Conservation (phyloP, 176 grass and related monocot species). For the Dendrocalamus sinicus region DNA sequence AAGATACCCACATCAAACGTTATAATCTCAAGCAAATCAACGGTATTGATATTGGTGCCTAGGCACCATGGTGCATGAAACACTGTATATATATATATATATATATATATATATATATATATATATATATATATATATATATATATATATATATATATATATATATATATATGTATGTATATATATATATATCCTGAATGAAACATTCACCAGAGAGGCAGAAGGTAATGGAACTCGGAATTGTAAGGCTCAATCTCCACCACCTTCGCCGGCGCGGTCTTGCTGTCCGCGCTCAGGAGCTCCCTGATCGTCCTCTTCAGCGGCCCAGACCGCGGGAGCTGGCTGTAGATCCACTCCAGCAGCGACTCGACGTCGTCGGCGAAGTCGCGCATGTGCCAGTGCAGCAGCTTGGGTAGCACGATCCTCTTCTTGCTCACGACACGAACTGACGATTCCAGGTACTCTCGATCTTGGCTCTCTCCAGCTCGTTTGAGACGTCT, state of each 20-base stretch:
- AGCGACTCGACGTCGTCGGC: constrained; percentile 88
- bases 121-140: no score
- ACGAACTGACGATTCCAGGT: constrained; percentile 73
- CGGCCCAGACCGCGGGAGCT: constrained; percentile 58
- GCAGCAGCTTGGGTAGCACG: constrained; percentile 71
- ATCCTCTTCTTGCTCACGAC: constrained; percentile 52
- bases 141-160: no score
- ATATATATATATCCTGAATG: not conserved
- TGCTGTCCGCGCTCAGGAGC: constrained; percentile 49
- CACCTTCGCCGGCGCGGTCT: constrained; percentile 45
- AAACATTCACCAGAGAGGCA: constrained; percentile 48
- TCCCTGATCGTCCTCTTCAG: constrained; percentile 73
- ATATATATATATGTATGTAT: no score
- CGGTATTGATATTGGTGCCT: no score
- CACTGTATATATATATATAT: no score
- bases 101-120: no score
- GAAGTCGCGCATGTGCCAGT: constrained; percentile 94
- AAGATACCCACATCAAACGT: no score
- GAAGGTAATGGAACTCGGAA: constrained; percentile 77
- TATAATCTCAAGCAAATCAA: no score
- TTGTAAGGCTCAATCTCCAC: constrained; percentile 70
- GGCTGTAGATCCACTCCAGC: constrained; percentile 94
- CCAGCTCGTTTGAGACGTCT: constrained; percentile 80
- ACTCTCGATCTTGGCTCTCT: constrained; percentile 84
- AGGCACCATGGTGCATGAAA: no score